phyloP scores from a whole-genome alignment of 805 yeast species.

The Kazachstania africana region DNA sequence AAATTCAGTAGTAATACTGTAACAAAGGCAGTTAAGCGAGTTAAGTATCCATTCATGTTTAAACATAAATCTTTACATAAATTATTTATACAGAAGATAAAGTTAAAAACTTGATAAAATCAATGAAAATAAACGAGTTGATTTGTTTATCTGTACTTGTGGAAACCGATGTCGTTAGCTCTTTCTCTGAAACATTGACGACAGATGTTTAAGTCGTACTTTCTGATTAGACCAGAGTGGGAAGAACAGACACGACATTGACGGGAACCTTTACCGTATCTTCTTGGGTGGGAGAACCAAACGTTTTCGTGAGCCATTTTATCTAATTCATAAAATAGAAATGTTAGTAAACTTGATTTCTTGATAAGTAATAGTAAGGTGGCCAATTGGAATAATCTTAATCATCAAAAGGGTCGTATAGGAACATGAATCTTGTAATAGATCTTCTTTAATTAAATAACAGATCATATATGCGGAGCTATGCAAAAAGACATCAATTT shows the following conservation, averaged over 20 bases:
- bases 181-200: constrained; percentile 99
- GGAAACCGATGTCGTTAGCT: constrained; percentile 98
- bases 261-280: constrained; percentile 99
- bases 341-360: constrained; percentile 4
- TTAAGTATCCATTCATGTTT: no score
- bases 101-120: background rate
- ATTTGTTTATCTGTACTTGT: constrained; percentile 81
- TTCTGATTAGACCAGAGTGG: constrained; percentile 99
- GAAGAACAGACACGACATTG: constrained; percentile 98
- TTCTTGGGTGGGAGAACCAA: constrained; percentile 99
- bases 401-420: no score
- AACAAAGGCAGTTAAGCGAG: no score
- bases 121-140: background rate
- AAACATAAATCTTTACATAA: no score
- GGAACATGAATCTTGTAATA: no score
- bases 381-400: no score
- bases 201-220: constrained; percentile 98
- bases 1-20: no score
- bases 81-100: no score
- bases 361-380: background rate
- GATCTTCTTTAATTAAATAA: no score
- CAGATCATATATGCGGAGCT: no score
- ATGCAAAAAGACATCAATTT: no score
- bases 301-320: constrained; percentile 99
- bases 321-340: constrained; percentile 20